Evolutionary conservation across 345 rosid genomes (phyloP), one percentile per base, ranked within the genome.

Genomic region (Lepidium sativum): DNA sequence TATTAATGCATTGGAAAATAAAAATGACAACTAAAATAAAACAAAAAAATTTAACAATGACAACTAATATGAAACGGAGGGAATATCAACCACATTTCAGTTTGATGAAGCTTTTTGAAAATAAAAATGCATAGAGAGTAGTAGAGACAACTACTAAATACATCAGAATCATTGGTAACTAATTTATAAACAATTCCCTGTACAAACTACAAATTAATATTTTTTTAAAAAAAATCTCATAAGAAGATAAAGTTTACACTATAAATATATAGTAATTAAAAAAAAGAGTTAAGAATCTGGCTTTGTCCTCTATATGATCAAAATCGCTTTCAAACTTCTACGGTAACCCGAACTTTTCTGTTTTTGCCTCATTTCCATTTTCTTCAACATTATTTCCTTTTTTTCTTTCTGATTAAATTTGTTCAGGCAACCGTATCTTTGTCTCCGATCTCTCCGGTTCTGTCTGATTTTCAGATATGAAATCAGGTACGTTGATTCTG

Each of bases 291-390:
- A 25, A 41, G 12, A 34, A 33, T 67, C 5, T 25, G 7, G 31
- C 31, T 27, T 25, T 32, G 1, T 47, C 12, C 10, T 44, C 21
- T 56, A 18, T 21, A 52, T 50, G 68, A 69, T 61, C 47, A 52
- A 35, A 35, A 60, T 60, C 45, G 65, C 50, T 69, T 69, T 60
- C 73, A 52, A 68, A 42, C 23, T 42, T 35, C 56, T 54, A 44
- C 50, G 69, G 63, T 45, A 62, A 70, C 54, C 63, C 69, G 63
- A 29, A 44, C 21, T 63, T 70, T 63, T 47, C 57, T 63, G 16
- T n/a, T 54, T 9, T 25, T 25, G 41, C 6, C 6, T 44, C 11
- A 8, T 7, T 56, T 57, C 9, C 56, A 20, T n/a, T 34, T 27
- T 40, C 21, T 40, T 3, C 27, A 41, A 11, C 0, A 16, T 8